Base-by-base conservation (phyloP, 2,329 filamentous ascomycete species). In the Xylaria sp. region DNA sequence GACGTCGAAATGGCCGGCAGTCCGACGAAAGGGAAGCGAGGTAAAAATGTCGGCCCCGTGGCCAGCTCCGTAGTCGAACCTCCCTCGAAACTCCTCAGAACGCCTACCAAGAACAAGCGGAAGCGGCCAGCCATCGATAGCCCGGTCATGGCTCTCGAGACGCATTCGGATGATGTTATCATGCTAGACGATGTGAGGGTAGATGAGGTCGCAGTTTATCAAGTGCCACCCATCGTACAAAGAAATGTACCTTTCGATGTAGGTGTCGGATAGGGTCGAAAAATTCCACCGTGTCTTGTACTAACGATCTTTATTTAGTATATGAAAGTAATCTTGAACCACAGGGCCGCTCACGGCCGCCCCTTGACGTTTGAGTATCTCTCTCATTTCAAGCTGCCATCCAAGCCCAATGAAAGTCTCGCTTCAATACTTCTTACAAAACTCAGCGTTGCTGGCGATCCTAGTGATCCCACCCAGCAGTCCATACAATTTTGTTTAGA, bases 61-160 rank as follows among this genome's bases (percentile, higher is more conserved):
- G 82, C 84, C 2, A 76, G 80, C 15, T 80, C 83, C 25, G 78
- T 86, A 3, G 80, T 81, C 0, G 86, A 89, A 72, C 82, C 78
- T 31, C 71, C 75, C 3, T 63, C 63, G 28, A 75, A 75, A 33
- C 57, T 71, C 10, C 52, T 71, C 54, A 76, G 85, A 68, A 89
- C 87, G 2, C 92, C 92, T 0, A 91, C 83, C 46, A 91, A 90
- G 64, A 85, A 84, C 7, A 95, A 95, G 81, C 83, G 92, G 72
- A 94, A 94, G 77, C 84, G 92, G 3, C 86, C 86, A 0, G 76
- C 82, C 1, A 81, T 89, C 2, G 89, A 92, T 68, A 94, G 91
- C 73, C 92, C 92, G 1, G 83, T 89, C 15, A 86, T 85, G 76
- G 85, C 88, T 1, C 80, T 93, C 12, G 88, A 90, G 62, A 86